Percentiles rank a stretch among this genome's conserved stretches.
Conservation (phyloP, 2,329 filamentous ascomycete genomes). For the Colletotrichum sp. region DNA sequence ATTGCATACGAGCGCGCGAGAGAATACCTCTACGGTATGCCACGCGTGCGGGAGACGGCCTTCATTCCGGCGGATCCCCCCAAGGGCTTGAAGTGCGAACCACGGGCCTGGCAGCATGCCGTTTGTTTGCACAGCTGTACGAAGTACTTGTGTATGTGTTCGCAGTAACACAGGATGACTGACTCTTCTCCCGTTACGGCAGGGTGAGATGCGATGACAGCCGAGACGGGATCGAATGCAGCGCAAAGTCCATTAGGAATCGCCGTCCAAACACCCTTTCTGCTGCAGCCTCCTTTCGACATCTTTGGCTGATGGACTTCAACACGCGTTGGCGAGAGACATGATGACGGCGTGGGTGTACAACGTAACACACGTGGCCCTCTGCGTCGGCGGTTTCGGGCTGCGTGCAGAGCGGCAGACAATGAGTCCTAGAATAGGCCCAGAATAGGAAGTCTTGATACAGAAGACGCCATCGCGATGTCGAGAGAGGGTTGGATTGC, state of each 20-base stretch:
- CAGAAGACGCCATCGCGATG: background rate
- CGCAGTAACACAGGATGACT: background rate
- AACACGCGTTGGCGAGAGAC: background rate
- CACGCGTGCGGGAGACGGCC: constrained; percentile 6
- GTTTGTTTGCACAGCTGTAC: background rate
- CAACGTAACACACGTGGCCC: background rate
- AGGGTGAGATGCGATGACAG: background rate
- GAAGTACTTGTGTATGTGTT: background rate
- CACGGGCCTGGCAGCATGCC: background rate
- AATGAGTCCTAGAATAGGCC: background rate
- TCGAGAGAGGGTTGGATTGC: background rate
- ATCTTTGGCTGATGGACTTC: background rate
- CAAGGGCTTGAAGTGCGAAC: background rate
- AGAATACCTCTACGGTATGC: background rate
- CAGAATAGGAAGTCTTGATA: constrained; percentile 3
- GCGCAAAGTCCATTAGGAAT: constrained; percentile 2
- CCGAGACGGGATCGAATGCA: background rate
- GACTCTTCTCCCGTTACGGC: background rate
- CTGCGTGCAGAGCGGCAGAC: background rate
- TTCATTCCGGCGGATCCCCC: constrained; percentile 9
- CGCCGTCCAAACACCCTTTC: constrained; percentile 11
- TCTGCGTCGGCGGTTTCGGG: background rate
- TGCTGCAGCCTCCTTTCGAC: background rate
- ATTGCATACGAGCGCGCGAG: background rate
- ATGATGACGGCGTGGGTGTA: background rate